These are phyloP conservation scores for Saraca asoca DNA, from an alignment of 331 rosid species.

Conservation along the genomic window DNA sequence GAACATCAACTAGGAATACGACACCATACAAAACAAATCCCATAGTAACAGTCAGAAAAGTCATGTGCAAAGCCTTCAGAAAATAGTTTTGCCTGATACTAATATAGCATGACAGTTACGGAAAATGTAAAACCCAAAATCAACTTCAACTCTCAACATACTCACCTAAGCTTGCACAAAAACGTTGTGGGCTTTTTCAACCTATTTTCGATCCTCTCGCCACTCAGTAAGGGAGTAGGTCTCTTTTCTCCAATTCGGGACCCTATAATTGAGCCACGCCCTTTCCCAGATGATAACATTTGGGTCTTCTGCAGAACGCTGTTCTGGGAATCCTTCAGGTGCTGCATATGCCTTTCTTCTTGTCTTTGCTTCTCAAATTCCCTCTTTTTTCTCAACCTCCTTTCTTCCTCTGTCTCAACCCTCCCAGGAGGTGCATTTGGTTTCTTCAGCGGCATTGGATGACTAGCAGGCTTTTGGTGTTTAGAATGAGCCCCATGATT, in stretches of 20 bases:
- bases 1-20: neutral
- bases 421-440: conserved; percentile 59
- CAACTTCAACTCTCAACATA: conserved; percentile 36
- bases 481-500: conserved; percentile 54
- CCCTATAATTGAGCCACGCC: conserved; percentile 77
- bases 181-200: conserved; percentile 97
- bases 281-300: conserved; percentile 73
- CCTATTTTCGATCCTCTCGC: conserved; percentile 93
- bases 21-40: conserved; percentile 10
- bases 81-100: neutral
- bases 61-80: conserved; percentile 15
- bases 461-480: conserved; percentile 64
- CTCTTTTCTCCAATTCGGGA: conserved; percentile 88
- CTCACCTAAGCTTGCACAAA: conserved; percentile 96
- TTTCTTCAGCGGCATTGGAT: conserved; percentile 49
- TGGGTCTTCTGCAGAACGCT: conserved; percentile 71
- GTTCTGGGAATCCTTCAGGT: conserved; percentile 83
- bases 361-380: conserved; percentile 88
- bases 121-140: conserved; percentile 32
- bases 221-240: conserved; percentile 64
- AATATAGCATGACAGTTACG: neutral
- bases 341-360: conserved; percentile 87
- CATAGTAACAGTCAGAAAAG: neutral
- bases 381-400: conserved; percentile 73
- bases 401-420: conserved; percentile 86